These are phyloP conservation scores for Lactarius sanguifluus DNA, from an alignment of 768 basidiomycete species.

Conservation along the genomic window DNA sequence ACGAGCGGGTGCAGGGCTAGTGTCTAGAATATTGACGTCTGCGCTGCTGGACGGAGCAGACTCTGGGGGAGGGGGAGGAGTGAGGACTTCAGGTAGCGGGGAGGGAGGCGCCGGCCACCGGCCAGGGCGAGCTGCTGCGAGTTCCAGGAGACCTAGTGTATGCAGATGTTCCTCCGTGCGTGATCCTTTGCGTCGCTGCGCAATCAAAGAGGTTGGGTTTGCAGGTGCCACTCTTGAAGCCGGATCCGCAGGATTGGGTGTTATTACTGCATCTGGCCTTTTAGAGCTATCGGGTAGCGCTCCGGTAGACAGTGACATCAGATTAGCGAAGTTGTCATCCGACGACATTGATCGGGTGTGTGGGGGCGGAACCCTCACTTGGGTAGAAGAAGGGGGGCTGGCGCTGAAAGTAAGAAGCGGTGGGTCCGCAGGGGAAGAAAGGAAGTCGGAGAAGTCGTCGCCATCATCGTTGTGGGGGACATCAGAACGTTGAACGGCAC, in stretches of 20 bases:
- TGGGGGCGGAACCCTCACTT: conserved; percentile 1
- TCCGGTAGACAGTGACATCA: conserved; percentile 40
- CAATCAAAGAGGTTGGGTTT: conserved; percentile 18
- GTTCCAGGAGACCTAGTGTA: conserved; percentile 56
- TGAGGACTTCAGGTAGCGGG: conserved; percentile 20
- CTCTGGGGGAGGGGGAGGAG: conserved; percentile 20
- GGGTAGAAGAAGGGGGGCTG: conserved; percentile 4
- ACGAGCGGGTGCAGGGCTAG: not conserved
- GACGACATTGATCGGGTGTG: conserved; percentile 31
- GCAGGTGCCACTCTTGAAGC: not conserved
- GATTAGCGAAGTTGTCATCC: conserved; percentile 51
- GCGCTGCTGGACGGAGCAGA: not conserved
- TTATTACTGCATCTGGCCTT: not conserved
- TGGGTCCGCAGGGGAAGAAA: conserved; percentile 36
- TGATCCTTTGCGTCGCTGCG: conserved; percentile 35
- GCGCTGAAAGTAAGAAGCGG: conserved; percentile 12
- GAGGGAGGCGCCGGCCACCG: conserved; percentile 25
- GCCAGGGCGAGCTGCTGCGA: conserved; percentile 39
- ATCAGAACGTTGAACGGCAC: not conserved
- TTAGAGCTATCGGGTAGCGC: not conserved
- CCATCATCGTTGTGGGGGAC: conserved; percentile 27
- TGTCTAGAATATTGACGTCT: not conserved
- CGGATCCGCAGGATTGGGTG: not conserved
- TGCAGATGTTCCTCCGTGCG: conserved; percentile 53
- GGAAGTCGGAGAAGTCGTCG: conserved; percentile 56